These are phyloP conservation scores for Exophiala aquamarina DNA, from an alignment of 2,329 filamentous ascomycete species.

Conservation along the genomic window DNA sequence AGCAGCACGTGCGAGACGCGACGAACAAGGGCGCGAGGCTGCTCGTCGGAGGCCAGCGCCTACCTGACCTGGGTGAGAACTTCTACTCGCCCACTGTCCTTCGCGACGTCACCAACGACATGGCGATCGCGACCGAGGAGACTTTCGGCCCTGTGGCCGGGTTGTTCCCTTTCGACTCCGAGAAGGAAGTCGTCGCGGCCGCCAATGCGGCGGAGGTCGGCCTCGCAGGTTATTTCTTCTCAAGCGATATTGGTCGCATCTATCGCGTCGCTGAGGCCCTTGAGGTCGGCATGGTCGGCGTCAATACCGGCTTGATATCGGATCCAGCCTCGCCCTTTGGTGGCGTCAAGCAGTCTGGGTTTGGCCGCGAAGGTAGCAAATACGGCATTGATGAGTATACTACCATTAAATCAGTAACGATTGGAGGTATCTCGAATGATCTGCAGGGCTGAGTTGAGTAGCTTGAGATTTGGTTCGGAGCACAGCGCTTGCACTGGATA, in stretches of 20 bases:
- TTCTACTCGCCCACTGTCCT: conserved; percentile 92
- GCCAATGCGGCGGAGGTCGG: conserved; percentile 85
- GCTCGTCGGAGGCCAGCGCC: conserved; percentile 70
- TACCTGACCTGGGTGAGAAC: conserved; percentile 74
- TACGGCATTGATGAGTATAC: conserved; percentile 73
- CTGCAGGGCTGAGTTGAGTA: conserved; percentile 53
- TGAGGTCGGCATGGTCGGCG: conserved; percentile 54
- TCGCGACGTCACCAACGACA: conserved; percentile 78
- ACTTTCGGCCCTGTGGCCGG: conserved; percentile 94
- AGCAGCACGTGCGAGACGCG: conserved; percentile 77
- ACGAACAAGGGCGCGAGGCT: conserved; percentile 74
- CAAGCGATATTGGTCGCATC: conserved; percentile 56
- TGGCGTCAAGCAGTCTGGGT: conserved; percentile 79
- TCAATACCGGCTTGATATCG: conserved; percentile 70
- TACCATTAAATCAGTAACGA: conserved; percentile 67
- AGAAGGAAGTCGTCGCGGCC: conserved; percentile 80
- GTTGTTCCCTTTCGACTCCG: conserved; percentile 82
- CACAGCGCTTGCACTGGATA: too few species aligned
- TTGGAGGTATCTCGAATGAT: conserved; percentile 62
- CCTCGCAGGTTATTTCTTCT: conserved; percentile 93
- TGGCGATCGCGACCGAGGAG: conserved; percentile 83
- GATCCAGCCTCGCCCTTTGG: conserved; percentile 64
- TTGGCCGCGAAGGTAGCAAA: conserved; percentile 74
- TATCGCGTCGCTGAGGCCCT: conserved; percentile 62
- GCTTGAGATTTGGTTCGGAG: too few species aligned